phyloP scores from a whole-genome alignment of 202 grass and related monocot species.

The Schoenoplectus triqueter region DNA sequence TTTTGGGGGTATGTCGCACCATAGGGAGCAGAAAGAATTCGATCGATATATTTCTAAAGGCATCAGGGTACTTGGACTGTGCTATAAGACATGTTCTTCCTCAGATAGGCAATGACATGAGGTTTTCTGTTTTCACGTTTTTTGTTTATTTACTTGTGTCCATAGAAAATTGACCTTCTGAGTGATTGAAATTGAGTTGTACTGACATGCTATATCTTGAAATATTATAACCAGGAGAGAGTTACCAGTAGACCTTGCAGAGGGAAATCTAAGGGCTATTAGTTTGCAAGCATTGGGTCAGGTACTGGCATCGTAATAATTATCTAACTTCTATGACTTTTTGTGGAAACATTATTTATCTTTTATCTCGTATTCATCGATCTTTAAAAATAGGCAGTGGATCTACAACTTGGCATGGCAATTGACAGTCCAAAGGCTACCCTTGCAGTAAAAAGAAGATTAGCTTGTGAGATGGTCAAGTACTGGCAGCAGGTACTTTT shows the following conservation, averaged over 20 bases:
- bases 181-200: not conserved
- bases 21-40: conserved; percentile 73
- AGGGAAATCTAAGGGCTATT: conserved; percentile 86
- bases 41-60: conserved; percentile 91
- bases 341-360: not conserved
- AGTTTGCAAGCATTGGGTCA: conserved; percentile 88
- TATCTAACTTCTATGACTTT: not conserved
- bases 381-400: conserved; percentile 60
- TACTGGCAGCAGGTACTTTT: conserved; percentile 83
- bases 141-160: conserved; percentile 24
- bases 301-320: conserved; percentile 48
- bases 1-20: not conserved
- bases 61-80: conserved; percentile 92
- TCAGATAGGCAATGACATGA: conserved; percentile 60
- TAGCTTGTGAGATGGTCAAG: conserved; percentile 98
- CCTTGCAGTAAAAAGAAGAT: conserved; percentile 88
- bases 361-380: not conserved
- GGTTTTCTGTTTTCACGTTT: conserved; percentile 45
- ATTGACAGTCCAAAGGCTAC: conserved; percentile 96
- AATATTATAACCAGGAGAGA: conserved; percentile 65
- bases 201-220: conserved; percentile 23
- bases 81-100: conserved; percentile 78
- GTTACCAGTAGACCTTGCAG: conserved; percentile 83
- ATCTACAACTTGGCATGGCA: conserved; percentile 97
- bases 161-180: not conserved